Evolutionary conservation across 176 grass and related monocot genomes (phyloP).

Genomic region (Carex myosuroides): DNA sequence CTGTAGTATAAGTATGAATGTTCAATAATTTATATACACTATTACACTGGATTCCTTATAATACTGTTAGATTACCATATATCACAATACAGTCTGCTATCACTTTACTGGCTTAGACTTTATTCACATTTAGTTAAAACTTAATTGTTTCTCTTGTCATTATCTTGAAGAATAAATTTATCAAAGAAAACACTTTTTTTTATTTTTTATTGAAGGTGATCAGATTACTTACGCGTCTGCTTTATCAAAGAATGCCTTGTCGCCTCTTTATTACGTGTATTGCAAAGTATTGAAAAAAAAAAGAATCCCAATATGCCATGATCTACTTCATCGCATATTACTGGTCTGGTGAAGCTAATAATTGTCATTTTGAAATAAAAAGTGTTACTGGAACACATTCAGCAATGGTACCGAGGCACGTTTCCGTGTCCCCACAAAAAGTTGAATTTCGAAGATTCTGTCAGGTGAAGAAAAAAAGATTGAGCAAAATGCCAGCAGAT

Average conservation of each 20-base stretch:
- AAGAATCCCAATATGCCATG: neutral
- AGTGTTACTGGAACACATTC: neutral
- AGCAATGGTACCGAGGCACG: neutral
- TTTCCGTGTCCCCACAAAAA: constrained; percentile 8
- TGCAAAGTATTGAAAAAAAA: neutral
- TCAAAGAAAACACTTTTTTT: neutral
- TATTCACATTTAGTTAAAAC: neutral
- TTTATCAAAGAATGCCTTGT: neutral
- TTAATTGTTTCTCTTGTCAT: neutral
- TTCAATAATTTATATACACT: neutral
- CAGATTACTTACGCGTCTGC: neutral
- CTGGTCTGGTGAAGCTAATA: neutral
- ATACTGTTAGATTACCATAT: neutral
- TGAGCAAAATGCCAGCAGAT: neutral
- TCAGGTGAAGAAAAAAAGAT: neutral
- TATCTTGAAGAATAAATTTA: neutral
- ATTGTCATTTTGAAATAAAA: neutral
- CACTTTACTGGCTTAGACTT: neutral
- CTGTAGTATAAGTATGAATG: neutral
- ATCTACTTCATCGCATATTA: neutral
- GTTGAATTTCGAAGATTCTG: neutral
- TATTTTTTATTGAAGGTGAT: neutral
- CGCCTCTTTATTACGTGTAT: neutral
- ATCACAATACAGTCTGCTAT: neutral
- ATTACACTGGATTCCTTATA: neutral